Percentiles rank a stretch among this genome's conserved stretches.
These are phyloP conservation scores for Neurospora pannonica DNA, from an alignment of 495 filamentous ascomycete genomes.

Conservation along the genomic window DNA sequence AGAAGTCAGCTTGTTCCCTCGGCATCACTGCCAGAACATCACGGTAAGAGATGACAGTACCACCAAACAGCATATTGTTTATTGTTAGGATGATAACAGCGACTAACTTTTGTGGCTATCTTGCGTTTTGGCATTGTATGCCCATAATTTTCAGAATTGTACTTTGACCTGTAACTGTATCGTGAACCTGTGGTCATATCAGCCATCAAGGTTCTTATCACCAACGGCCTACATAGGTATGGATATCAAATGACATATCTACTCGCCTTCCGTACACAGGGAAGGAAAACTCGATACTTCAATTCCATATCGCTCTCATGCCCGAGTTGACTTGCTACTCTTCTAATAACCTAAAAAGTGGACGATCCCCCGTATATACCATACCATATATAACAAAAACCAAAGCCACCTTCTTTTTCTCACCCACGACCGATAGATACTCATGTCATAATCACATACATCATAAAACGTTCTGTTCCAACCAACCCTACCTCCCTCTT, in stretches of 20 bases:
- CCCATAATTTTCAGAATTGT: neutral
- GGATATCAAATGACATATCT: neutral
- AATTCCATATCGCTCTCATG: neutral
- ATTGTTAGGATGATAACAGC: neutral
- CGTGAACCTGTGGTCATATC: neutral
- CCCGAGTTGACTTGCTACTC: neutral
- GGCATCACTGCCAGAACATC: neutral
- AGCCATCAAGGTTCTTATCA: neutral
- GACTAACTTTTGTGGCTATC: neutral
- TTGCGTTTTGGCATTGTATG: neutral
- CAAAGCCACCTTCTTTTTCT: neutral
- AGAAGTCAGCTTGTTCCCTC: neutral
- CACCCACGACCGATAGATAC: neutral
- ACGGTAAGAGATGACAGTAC: neutral
- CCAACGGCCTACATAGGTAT: neutral
- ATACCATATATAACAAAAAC: neutral
- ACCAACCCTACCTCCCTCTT: neutral
- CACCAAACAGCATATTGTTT: neutral
- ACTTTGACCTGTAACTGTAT: neutral
- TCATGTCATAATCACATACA: neutral
- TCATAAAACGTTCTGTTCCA: neutral
- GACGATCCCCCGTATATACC: neutral
- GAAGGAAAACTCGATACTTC: neutral
- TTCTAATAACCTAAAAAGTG: neutral
- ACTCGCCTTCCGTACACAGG: neutral